phyloP scores from a whole-genome alignment of 2,329 filamentous ascomycete genomes.

The Plectosphaerella sp. region DNA sequence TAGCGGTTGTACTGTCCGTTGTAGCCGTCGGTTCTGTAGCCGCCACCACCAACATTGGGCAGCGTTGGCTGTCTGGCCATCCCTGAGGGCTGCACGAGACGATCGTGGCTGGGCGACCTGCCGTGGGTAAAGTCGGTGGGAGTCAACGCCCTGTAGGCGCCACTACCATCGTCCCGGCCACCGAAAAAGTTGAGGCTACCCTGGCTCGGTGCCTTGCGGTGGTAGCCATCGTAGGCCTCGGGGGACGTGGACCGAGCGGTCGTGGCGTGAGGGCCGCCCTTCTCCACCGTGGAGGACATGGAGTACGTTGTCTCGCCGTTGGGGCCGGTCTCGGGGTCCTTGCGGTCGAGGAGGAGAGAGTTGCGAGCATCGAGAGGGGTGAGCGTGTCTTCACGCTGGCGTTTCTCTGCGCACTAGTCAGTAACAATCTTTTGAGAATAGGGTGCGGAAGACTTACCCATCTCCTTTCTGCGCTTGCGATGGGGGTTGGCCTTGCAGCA shows the following conservation, averaged over 20 bases:
- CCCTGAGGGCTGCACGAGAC: constrained; percentile 33
- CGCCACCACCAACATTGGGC: constrained; percentile 15
- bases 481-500: constrained; percentile 88
- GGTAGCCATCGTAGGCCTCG: constrained; percentile 25
- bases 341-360: constrained; percentile 69
- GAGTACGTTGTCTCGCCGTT: constrained; percentile 37
- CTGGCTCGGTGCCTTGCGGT: constrained; percentile 7
- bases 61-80: constrained; percentile 27
- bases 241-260: constrained; percentile 22
- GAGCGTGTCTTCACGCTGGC: constrained; percentile 73
- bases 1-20: not conserved
- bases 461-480: constrained; percentile 80
- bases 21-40: not conserved
- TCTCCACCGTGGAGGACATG: constrained; percentile 32
- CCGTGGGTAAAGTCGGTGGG: constrained; percentile 18
- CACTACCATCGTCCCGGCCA: constrained; percentile 8
- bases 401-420: constrained; percentile 57
- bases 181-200: constrained; percentile 10
- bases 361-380: constrained; percentile 85
- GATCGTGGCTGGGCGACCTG: constrained; percentile 27
- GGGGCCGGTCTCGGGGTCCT: constrained; percentile 20
- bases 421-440: constrained; percentile 5
- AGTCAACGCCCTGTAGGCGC: constrained; percentile 31
- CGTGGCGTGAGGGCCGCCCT: constrained; percentile 20
- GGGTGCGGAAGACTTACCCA: constrained; percentile 56